Evolutionary conservation across 768 basidiomycete genomes (phyloP), one percentile per base, ranked within the genome.

Genomic region (Boletus bicolor): DNA sequence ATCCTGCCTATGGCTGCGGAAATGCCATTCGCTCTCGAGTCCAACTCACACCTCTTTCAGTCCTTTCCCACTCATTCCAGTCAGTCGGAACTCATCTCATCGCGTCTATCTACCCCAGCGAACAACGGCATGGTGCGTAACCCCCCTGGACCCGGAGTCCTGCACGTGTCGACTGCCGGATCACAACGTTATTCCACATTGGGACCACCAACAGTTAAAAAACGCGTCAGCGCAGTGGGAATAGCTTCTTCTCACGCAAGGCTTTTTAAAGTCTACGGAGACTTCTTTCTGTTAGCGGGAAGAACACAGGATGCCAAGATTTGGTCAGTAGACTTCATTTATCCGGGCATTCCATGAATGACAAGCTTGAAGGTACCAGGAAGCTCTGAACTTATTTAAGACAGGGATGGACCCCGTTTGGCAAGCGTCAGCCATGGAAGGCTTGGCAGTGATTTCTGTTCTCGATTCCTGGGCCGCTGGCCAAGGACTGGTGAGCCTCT

Each of bases 401-500:
- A 76, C 77, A 1, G 79, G 83, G 8, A 82, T 84, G 53, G 96
- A 98, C 70, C 72, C 81, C 24, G 77, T 89, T 28, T 99, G 96
- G 96, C 89, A 94, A 68, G 96, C 92, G 0, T 85, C 88, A 12
- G 85, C 87, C 0, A 75, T 92, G 44, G 97, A 99, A 74, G 92
- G 93, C 5, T 70, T 94, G 63, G 90, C 89, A 2, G 89, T 89
- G 3, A 77, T 88, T 30, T 78, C 83, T 9, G 77, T 96, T 11
- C 77, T 97, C 19, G 93, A 96, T 55, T 86, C 88, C 8, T 98
- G 93, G 93, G 79, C 86, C 26, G 76, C 79, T 43, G 84, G 81
- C n/a, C 81, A 87, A 63, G 87, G 86, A 59, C 66, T 85, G 61
- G 90, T 91, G 59, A 57, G 87, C 81, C 45, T 52, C 35, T 61